These are phyloP conservation scores for Penicillium soppii DNA, from an alignment of 495 filamentous ascomycete genomes.

Conservation along the genomic window DNA sequence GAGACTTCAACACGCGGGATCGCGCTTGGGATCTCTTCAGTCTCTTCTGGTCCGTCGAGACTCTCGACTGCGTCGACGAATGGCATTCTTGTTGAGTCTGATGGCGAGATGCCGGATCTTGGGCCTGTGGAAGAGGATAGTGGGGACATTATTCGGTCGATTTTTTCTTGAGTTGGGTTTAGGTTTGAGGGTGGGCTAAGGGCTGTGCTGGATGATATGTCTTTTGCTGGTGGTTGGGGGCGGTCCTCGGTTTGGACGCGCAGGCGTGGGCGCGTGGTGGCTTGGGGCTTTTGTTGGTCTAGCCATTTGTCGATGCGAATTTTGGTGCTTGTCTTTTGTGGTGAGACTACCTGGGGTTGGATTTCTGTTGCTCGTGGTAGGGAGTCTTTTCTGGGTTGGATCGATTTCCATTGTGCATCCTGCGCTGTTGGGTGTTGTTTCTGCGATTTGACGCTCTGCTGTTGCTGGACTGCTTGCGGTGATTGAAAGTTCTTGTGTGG, in stretches of 20 bases:
- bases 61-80: slow-evolving; percentile 1
- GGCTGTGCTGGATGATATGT: slow-evolving; percentile 11
- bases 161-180: slow-evolving; percentile 5
- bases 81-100: slow-evolving; percentile 15
- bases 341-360: background rate
- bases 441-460: background rate
- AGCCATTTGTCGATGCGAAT: background rate
- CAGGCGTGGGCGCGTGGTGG: background rate
- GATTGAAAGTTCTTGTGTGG: slow-evolving; percentile 4
- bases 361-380: background rate
- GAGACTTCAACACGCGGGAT: slow-evolving; percentile 38
- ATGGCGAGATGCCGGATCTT: slow-evolving; percentile 2
- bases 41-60: background rate
- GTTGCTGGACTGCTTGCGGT: background rate
- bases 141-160: slow-evolving; percentile 21
- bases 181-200: slow-evolving; percentile 12
- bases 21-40: background rate
- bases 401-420: background rate
- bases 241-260: background rate
- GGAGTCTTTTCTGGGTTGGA: background rate
- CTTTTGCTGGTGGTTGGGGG: slow-evolving; percentile 12
- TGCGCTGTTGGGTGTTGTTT: background rate
- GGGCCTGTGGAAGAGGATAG: slow-evolving; percentile 10
- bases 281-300: background rate
- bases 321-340: background rate